Base-by-base conservation (phyloP, 2,329 filamentous ascomycete species). In the Meredithiella fracta region DNA sequence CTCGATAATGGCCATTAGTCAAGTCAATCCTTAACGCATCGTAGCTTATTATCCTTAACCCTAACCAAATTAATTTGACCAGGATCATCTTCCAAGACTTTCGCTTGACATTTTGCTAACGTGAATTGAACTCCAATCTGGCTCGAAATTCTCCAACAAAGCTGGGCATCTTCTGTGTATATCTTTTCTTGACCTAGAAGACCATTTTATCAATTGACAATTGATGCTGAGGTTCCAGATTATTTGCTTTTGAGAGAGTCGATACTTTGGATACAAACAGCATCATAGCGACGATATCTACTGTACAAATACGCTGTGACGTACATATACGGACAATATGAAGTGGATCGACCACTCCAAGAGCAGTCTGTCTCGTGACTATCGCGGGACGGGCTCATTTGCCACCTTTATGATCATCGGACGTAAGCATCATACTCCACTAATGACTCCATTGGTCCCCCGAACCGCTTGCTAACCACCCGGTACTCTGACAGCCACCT, bases 371-470 rank as follows among this genome's bases (percentile, higher is more conserved):
- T 79, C 77, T 59, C 72, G 70, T 63, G 69, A 77, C 68, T 79
- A 80, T 64, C 72, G 72, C 61, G 78, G 79, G 57, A 75, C 79
- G 51, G 72, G 73, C 64, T 88, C 88, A 52, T 98, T 98, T 68
- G 89, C 90, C 69, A 96, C 92, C 50, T 96, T 95, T 67, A 83
- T 98, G 70, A 96, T 98, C 67, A 83, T 97, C 62, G 90, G 88
- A 62, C 89, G 91, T 96, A 78, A 67, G 87, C 80, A 53, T 9
- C 40, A n/a, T 14, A 17, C 38, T 40, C 22, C 4, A 14, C 42
- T n/a, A n/a, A 57, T 7, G 40, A n/a, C 29, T 20, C 11, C 22
- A 6, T 17, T 52, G 59, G 59, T 55, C 52, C 53, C 26, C 51
- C 23, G 15, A 17, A 37, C 25, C 5, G 22, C 25, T 26, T 26